Evolutionary conservation across 768 basidiomycete genomes (phyloP).

Genomic region (Rhodotorula taiwanensis): DNA sequence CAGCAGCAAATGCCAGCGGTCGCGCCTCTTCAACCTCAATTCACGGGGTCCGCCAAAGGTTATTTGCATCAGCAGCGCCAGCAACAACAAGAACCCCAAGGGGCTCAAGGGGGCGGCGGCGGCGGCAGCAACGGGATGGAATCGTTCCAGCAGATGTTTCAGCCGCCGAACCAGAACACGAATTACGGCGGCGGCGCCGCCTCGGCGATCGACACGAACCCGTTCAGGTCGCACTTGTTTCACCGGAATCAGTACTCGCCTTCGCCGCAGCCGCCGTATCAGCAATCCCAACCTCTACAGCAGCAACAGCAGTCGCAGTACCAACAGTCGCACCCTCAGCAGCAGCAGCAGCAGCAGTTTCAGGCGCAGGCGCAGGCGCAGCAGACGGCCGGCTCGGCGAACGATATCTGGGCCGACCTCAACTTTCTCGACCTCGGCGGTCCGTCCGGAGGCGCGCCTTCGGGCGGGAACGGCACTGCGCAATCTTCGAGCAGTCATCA

Average conservation of each 20-base stretch:
- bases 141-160: slow-evolving; percentile 26
- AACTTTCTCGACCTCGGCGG: slow-evolving; percentile 1
- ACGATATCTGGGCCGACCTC: slow-evolving; percentile 31
- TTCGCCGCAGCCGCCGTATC: neutral
- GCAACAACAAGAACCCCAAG: neutral
- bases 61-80: slow-evolving; percentile 24
- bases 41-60: slow-evolving; percentile 23
- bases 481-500: too few species aligned
- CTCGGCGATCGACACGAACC: neutral
- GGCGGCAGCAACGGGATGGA: slow-evolving; percentile 2
- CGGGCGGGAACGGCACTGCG: slow-evolving; percentile 6
- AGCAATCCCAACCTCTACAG: neutral
- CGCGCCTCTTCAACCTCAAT: slow-evolving; percentile 26
- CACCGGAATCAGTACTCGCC: neutral
- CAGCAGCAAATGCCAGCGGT: neutral
- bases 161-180: too few species aligned
- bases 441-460: slow-evolving; percentile 1
- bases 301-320: neutral
- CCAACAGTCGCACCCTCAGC: neutral
- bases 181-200: too few species aligned
- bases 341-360: neutral
- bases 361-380: neutral
- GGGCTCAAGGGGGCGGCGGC: neutral
- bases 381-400: neutral
- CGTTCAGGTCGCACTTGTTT: neutral